Evolutionary conservation across 1,284 basidiomycete species (phyloP), one percentile per base, ranked within the genome.

Genomic region (Porphyrellus sp.): DNA sequence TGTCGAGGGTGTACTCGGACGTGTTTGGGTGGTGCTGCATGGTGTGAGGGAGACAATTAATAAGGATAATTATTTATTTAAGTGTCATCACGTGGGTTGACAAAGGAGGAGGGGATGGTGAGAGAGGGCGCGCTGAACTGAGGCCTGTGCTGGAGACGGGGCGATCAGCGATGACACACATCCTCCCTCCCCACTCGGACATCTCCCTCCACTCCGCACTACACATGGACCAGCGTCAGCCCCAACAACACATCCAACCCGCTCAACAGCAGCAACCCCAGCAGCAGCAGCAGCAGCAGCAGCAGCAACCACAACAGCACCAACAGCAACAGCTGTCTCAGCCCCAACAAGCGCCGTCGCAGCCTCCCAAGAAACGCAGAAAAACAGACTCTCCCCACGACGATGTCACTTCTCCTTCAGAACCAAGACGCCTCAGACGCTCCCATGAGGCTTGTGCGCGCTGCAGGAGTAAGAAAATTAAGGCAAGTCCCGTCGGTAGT

Each of bases 381-480:
- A 83, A 84, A 68, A 72, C 71, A 3, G 81, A 81, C 47, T 67
- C 72, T 5, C 74, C 74, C 23, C 74, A 75, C 20, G 84, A 83
- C 46, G 82, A 84, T 34, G 71, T 72, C 49, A 52, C 72, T 35
- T 69, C 78, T 25, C 72, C 79, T 48, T 77, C 82, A 52, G 87
- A 89, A 68, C 85, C 87, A 46, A 80, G 89, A 63, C 81, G 89
- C 54, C 79, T 91, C 63, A 78, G 89, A 62, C 82, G 89, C 64
- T 90, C 88, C 63, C 89, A 91, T 75, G 89, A 91, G 73, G 89
- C 89, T 58, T 91, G 89, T 77, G 84, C 88, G 59, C 81, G 89
- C 68, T 91, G 89, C 78, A 86, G 89, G 79, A 86, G 84, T 74
- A 91, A 91, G 81, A 90, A 91, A 85, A 91, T 90, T 74, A 91